Conservation (phyloP, 140 eudicot genomes). For the Artemisia princeps region DNA sequence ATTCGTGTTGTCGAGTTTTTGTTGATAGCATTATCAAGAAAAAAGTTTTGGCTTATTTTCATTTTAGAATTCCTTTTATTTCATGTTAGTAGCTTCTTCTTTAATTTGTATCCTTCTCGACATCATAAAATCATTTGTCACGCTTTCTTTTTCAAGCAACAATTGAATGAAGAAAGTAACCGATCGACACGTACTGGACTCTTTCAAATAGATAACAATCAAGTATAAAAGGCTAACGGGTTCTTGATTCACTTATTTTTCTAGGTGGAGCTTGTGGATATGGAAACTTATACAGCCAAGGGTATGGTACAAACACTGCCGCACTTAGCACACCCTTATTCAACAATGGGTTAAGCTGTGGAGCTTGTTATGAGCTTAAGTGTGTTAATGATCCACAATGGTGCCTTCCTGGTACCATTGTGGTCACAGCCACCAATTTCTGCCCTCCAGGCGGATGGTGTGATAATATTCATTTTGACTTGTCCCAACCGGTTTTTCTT, state of each 20-base stretch:
- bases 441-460: conserved; percentile 89
- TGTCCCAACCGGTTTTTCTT: conserved; percentile 59
- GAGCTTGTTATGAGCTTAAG: conserved; percentile 49
- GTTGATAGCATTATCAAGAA: no score
- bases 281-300: conserved; percentile 66
- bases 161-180: no score
- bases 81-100: no score
- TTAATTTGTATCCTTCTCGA: no score
- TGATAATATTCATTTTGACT: conserved; percentile 59
- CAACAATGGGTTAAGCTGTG: conserved; percentile 69
- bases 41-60: no score
- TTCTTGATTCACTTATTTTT: neutral
- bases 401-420: conserved; percentile 54
- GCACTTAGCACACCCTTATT: conserved; percentile 68
- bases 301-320: conserved; percentile 69
- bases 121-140: no score
- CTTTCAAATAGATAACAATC: no score
- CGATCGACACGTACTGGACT: no score
- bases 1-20: no score
- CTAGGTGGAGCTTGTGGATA: conserved; percentile 79
- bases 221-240: no score
- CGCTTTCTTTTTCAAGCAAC: no score
- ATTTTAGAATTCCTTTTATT: no score
- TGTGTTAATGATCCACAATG: conserved; percentile 58
- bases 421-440: conserved; percentile 67